phyloP scores from a whole-genome alignment of 2,329 filamentous ascomycete genomes.

The Neofusicoccum kwambonambiense region DNA sequence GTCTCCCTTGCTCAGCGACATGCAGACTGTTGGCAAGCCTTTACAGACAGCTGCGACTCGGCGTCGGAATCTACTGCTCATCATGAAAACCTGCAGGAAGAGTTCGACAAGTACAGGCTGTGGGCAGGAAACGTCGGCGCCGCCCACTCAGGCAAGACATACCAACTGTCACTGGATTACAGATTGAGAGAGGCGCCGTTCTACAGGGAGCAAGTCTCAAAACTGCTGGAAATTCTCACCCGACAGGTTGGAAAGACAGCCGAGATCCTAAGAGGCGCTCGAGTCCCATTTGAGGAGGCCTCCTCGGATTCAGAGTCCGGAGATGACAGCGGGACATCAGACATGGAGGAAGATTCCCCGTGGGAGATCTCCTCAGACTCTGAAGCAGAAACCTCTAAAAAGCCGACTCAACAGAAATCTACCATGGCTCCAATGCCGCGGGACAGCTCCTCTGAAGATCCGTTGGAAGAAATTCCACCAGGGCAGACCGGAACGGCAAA shows the following conservation, averaged over 20 bases:
- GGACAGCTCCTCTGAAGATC: background rate
- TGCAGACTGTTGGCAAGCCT: constrained; percentile 3
- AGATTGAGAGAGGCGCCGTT: constrained; percentile 24
- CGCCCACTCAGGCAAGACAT: constrained; percentile 16
- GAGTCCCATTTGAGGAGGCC: background rate
- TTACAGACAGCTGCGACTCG: background rate
- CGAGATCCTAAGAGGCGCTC: background rate
- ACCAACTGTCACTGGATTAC: constrained; percentile 23
- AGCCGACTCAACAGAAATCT: background rate
- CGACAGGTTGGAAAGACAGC: background rate
- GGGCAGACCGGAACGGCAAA: no score
- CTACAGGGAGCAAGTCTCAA: constrained; percentile 18
- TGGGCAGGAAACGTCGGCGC: constrained; percentile 25
- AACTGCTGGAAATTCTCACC: background rate
- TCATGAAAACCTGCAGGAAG: constrained; percentile 13
- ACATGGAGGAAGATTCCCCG: background rate
- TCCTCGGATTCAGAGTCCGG: background rate
- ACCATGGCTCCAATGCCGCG: background rate
- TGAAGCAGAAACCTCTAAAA: background rate
- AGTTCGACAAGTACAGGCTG: constrained; percentile 22
- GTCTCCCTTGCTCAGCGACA: background rate
- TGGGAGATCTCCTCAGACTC: background rate
- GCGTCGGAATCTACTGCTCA: background rate
- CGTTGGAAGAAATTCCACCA: no score
- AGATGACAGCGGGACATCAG: background rate